A percentile compares a stretch with the other conserved stretches of the same genome.
Evolutionary conservation across 306 rosid species (phyloP).

Genomic region (Nissolia schottii): DNA sequence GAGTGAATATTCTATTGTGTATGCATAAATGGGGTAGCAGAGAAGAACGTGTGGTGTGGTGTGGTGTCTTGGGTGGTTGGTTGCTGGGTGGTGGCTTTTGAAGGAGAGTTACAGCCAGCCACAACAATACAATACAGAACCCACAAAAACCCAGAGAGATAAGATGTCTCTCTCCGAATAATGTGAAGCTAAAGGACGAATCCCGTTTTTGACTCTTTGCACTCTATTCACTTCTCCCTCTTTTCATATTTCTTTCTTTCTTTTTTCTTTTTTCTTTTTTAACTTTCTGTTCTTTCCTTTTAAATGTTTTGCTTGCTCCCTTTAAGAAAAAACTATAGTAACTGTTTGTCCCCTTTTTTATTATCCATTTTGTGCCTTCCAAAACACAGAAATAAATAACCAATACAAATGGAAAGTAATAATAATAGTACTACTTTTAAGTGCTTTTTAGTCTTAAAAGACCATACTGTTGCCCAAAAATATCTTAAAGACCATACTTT

Average conservation of each 20-base stretch:
- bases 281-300: neutral
- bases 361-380: neutral
- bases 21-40: neutral
- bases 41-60: neutral
- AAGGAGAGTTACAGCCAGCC: neutral
- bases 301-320: too few species aligned
- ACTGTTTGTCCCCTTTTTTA: too few species aligned
- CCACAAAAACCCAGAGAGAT: slow-evolving; percentile 27
- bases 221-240: neutral
- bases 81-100: neutral
- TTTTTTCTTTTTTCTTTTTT: neutral
- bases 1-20: neutral
- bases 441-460: too few species aligned
- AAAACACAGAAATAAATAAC: too few species aligned
- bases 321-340: neutral
- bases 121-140: neutral
- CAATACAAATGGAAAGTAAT: too few species aligned
- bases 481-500: too few species aligned
- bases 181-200: slow-evolving; percentile 36
- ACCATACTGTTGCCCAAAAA: too few species aligned
- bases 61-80: slow-evolving; percentile 9
- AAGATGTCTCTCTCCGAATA: slow-evolving; percentile 31
- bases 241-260: too few species aligned
- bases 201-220: slow-evolving; percentile 27
- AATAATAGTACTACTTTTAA: too few species aligned